These are phyloP conservation scores for Gnetum montanum DNA, from an alignment of 75 land plant species.

Conservation along the genomic window DNA sequence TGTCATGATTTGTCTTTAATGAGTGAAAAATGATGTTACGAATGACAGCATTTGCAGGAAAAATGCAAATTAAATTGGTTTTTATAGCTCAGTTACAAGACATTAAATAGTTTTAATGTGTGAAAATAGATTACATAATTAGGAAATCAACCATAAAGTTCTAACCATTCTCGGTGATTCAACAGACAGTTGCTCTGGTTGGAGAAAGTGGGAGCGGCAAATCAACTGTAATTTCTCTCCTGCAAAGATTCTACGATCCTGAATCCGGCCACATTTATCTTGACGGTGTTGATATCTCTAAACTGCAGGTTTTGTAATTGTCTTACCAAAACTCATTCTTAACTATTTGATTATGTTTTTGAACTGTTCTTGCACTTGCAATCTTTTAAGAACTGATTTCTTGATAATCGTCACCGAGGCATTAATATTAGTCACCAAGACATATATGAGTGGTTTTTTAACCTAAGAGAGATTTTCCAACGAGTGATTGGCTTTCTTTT, in stretches of 20 bases:
- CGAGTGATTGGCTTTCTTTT: no score
- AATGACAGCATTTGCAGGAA: conserved; percentile 1
- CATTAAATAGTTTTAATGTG: neutral
- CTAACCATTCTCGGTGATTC: neutral
- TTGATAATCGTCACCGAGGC: no score
- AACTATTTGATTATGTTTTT: no score
- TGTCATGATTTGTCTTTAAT: neutral
- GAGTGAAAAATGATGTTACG: neutral
- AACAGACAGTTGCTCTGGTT: conserved; percentile 9
- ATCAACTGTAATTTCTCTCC: conserved; percentile 9
- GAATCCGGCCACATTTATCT: neutral
- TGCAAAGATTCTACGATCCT: conserved; percentile 14
- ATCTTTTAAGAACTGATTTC: no score
- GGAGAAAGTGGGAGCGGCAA: conserved; percentile 15
- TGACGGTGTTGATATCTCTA: conserved; percentile 5
- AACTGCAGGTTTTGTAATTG: conserved; percentile 3
- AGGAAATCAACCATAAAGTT: neutral
- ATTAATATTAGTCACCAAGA: no score
- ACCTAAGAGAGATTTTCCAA: no score
- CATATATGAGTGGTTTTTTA: no score
- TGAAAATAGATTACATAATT: no score
- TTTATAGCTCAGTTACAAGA: no score
- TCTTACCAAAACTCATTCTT: conserved; percentile 9
- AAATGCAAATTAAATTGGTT: no score
- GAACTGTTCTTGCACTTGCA: no score